A percentile compares a stretch with the other conserved stretches of the same genome.
Conservation (phyloP, 1,284 basidiomycete species). For the Veloporphyrellus conicus region DNA sequence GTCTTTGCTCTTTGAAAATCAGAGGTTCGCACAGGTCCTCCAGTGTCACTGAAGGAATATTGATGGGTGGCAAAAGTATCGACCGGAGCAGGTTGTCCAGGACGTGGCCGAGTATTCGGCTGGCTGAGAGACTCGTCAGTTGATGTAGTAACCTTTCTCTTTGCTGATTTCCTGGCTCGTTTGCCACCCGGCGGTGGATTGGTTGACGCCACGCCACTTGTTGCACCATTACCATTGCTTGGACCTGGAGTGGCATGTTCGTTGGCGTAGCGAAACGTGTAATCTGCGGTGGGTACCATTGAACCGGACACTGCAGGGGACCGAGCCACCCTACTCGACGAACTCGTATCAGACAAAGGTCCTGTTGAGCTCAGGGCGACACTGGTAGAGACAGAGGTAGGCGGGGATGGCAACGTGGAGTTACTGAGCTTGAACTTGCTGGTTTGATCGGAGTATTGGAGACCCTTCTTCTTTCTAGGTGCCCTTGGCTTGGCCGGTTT, state of each 20-base stretch:
- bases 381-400: conserved; percentile 28
- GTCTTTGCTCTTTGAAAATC: conserved; percentile 1
- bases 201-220: not conserved
- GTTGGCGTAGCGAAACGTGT: not conserved
- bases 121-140: not conserved
- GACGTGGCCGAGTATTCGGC: conserved; percentile 4
- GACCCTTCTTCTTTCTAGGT: conserved; percentile 23
- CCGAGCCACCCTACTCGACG: not conserved
- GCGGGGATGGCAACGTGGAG: conserved; percentile 21
- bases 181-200: not conserved
- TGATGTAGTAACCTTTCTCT: conserved; percentile 5
- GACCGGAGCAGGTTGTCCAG: conserved; percentile 6
- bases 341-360: conserved; percentile 6
- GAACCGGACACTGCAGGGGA: conserved; percentile 1
- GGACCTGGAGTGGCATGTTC: conserved; percentile 3
- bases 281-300: conserved; percentile 6
- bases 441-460: conserved; percentile 26
- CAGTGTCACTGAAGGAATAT: conserved; percentile 28
- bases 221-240: not conserved
- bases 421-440: conserved; percentile 24
- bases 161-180: conserved; percentile 15
- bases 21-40: conserved; percentile 1
- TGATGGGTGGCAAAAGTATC: conserved; percentile 16
- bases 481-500: conserved; percentile 27
- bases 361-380: conserved; percentile 11